Conservation (phyloP, 2,329 filamentous ascomycete genomes). For the Colletotrichum scovillei region DNA sequence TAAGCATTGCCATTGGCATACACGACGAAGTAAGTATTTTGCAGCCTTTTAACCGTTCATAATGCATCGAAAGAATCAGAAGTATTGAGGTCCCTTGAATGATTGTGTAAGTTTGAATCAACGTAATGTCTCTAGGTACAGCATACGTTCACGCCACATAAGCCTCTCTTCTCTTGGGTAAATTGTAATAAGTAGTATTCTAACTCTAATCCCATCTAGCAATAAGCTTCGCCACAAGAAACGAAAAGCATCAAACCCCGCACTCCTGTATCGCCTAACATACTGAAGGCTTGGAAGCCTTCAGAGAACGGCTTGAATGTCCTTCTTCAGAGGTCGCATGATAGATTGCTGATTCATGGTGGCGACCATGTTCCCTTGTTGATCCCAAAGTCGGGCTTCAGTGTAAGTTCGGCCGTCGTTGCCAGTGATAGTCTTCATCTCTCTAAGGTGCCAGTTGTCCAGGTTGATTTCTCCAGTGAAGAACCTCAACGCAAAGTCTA, state of each 20-base stretch:
- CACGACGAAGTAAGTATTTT: too few species aligned
- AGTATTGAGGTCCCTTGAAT: too few species aligned
- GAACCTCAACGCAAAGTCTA: slow-evolving; percentile 63
- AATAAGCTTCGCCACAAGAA: neutral
- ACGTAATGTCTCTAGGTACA: neutral
- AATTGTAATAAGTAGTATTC: too few species aligned
- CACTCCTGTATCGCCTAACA: neutral
- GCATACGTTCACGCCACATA: neutral
- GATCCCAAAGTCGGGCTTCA: slow-evolving; percentile 58
- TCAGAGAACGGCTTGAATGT: slow-evolving; percentile 10
- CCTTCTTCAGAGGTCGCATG: slow-evolving; percentile 39
- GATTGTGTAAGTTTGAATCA: neutral
- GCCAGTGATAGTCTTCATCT: slow-evolving; percentile 51
- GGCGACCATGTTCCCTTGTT: slow-evolving; percentile 55
- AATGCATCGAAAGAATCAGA: too few species aligned
- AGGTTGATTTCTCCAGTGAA: slow-evolving; percentile 52
- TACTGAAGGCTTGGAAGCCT: neutral
- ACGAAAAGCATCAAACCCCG: too few species aligned
- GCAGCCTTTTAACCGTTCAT: too few species aligned
- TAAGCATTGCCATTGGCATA: too few species aligned
- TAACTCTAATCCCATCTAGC: neutral
- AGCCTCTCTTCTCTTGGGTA: neutral
- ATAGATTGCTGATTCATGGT: slow-evolving; percentile 61
- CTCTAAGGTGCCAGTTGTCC: slow-evolving; percentile 54
- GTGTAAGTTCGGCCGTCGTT: slow-evolving; percentile 55